phyloP scores from a whole-genome alignment of 2,329 filamentous ascomycete species.

The Sporothrix pallida region DNA sequence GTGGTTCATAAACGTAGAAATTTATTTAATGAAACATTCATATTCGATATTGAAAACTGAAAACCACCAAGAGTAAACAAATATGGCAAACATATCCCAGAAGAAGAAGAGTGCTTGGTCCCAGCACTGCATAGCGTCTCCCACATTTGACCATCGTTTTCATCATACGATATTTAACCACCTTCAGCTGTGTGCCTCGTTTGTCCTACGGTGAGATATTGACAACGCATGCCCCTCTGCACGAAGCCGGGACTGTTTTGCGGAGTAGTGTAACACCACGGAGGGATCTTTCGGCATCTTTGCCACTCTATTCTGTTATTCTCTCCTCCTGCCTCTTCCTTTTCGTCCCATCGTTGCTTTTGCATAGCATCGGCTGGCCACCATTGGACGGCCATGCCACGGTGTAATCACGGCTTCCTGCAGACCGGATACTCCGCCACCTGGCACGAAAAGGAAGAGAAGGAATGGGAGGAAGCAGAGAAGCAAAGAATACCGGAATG shows the following conservation, averaged over 20 bases:
- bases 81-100: no score
- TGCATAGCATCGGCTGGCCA: neutral
- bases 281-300: neutral
- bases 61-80: no score
- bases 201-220: constrained; percentile 4
- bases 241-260: neutral
- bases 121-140: no score
- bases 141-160: neutral
- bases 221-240: constrained; percentile 23
- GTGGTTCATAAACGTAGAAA: no score
- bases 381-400: neutral
- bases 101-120: no score
- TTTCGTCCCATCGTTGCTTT: neutral
- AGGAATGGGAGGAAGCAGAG: neutral
- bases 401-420: constrained; percentile 1
- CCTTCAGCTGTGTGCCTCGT: neutral
- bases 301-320: neutral
- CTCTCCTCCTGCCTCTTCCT: neutral
- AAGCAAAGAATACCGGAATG: neutral
- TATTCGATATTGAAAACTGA: no score
- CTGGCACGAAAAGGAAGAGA: neutral
- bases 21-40: no score
- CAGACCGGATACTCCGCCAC: neutral
- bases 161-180: neutral
- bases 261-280: neutral